These are phyloP conservation scores for Stevia rebaudiana DNA, from an alignment of 140 eudicot species.

Conservation along the genomic window DNA sequence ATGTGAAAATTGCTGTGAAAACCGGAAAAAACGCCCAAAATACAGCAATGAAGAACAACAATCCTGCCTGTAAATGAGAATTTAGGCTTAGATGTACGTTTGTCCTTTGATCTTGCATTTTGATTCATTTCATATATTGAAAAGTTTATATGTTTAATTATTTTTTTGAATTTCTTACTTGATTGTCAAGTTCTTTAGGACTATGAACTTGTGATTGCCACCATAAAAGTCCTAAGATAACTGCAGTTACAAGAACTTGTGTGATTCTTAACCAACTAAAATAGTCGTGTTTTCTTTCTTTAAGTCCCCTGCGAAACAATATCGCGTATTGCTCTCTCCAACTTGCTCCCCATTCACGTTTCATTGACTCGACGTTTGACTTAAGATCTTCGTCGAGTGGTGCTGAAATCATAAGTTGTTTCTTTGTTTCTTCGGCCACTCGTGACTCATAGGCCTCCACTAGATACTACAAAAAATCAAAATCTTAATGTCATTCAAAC, in stretches of 20 bases:
- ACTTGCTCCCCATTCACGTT: slow-evolving; percentile 95
- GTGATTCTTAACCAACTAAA: slow-evolving; percentile 89
- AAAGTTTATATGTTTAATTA: background rate
- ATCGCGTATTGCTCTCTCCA: slow-evolving; percentile 74
- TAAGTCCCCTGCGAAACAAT: slow-evolving; percentile 65
- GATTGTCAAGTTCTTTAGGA: slow-evolving; percentile 57
- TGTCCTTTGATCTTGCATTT: background rate
- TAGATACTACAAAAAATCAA: slow-evolving; percentile 43
- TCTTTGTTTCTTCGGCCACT: slow-evolving; percentile 68
- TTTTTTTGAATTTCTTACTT: slow-evolving; percentile 33
- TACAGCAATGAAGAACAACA: slow-evolving; percentile 82
- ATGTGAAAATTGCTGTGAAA: slow-evolving; percentile 82
- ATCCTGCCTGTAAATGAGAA: slow-evolving; percentile 59
- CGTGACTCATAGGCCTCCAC: slow-evolving; percentile 90
- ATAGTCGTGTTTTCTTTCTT: slow-evolving; percentile 77
- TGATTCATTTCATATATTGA: background rate
- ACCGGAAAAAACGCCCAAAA: slow-evolving; percentile 97
- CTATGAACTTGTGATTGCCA: slow-evolving; percentile 68
- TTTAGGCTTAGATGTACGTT: background rate
- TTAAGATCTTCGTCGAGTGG: slow-evolving; percentile 58
- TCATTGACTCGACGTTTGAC: slow-evolving; percentile 30
- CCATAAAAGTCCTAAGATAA: slow-evolving; percentile 75
- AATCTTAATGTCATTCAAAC: background rate
- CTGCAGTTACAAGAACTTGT: slow-evolving; percentile 75
- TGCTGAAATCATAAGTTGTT: slow-evolving; percentile 44